Conservation (phyloP, 1,284 basidiomycete species). For the Fomitopsis betulina region DNA sequence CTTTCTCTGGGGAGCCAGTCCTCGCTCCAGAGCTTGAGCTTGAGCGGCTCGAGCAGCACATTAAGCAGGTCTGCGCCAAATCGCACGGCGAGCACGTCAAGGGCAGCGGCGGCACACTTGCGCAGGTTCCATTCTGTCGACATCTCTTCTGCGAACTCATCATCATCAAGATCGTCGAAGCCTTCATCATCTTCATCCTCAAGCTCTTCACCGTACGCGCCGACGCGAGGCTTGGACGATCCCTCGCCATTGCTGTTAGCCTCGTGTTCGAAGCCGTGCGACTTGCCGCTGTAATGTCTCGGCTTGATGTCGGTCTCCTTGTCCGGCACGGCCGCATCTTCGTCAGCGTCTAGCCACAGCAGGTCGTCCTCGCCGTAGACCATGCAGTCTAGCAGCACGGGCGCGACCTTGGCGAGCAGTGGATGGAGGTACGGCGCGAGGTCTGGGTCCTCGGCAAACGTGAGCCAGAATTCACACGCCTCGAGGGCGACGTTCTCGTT, state of each 20-base stretch:
- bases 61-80: constrained; percentile 87
- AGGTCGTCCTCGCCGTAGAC: constrained; percentile 95
- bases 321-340: constrained; percentile 89
- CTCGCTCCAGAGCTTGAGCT: constrained; percentile 88
- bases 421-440: constrained; percentile 83
- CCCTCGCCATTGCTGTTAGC: constrained; percentile 48
- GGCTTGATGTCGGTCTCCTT: constrained; percentile 96
- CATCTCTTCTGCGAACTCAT: constrained; percentile 94
- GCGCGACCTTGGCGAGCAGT: constrained; percentile 84
- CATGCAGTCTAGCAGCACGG: constrained; percentile 95
- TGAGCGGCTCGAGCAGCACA: constrained; percentile 85
- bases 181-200: constrained; percentile 76
- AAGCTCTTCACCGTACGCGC: constrained; percentile 71
- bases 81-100: constrained; percentile 94
- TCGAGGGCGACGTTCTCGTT: constrained; percentile 94
- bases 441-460: constrained; percentile 93
- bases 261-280: constrained; percentile 82
- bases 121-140: constrained; percentile 99
- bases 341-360: constrained; percentile 93
- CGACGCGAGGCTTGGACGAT: constrained; percentile 44
- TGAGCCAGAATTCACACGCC: constrained; percentile 99
- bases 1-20: constrained; percentile 97
- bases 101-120: constrained; percentile 96
- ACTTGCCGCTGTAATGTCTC: constrained; percentile 82
- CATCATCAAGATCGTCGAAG: constrained; percentile 83